Evolutionary conservation across 257 asterid species (phyloP).

Genomic region (Gentiana straminea): DNA sequence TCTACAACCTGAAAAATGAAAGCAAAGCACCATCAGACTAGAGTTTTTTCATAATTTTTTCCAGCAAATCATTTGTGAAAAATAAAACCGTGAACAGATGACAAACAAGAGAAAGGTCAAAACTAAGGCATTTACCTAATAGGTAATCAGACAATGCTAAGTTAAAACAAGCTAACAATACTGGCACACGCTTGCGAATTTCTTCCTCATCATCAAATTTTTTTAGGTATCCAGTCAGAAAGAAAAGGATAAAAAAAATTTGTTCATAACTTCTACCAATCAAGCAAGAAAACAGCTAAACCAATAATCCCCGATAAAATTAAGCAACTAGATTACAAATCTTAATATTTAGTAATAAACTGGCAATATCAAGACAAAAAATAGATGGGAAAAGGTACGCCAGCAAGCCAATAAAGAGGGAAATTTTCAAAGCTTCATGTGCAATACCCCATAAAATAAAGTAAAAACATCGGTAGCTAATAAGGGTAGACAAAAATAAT

Average conservation of each 20-base stretch:
- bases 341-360: too few species aligned
- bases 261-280: background rate
- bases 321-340: background rate
- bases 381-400: too few species aligned
- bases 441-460: background rate
- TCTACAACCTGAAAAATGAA: constrained; percentile 14
- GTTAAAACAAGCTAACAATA: background rate
- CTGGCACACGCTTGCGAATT: background rate
- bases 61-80: background rate
- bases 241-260: background rate
- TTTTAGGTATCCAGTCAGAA: background rate
- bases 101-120: background rate
- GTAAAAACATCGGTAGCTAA: background rate
- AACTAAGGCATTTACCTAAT: background rate
- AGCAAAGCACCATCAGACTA: background rate
- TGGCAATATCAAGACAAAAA: too few species aligned
- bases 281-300: background rate
- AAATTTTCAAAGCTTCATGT: background rate
- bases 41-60: background rate
- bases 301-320: background rate
- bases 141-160: background rate
- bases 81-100: background rate
- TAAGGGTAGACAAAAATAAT: background rate
- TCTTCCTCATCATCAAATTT: background rate
- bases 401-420: background rate